Evolutionary conservation across 305 asterid species (phyloP).

Genomic region (Fraxinus greggii): DNA sequence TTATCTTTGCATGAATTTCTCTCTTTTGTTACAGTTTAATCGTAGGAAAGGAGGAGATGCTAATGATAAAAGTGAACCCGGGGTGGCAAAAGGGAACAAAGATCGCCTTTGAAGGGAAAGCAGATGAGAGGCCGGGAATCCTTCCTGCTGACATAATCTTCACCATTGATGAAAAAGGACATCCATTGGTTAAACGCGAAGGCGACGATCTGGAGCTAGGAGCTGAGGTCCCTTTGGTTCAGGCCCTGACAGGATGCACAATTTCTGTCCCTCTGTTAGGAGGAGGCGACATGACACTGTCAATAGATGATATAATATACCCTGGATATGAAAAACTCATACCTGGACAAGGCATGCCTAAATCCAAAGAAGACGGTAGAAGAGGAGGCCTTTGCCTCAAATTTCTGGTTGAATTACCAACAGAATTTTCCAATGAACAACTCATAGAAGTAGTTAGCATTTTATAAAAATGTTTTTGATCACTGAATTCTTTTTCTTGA

Average conservation of each 20-base stretch:
- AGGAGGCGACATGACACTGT: slow-evolving; percentile 57
- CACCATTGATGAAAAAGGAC: slow-evolving; percentile 68
- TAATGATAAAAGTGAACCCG: slow-evolving; percentile 68
- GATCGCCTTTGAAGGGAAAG: slow-evolving; percentile 90
- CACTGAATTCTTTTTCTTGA: slow-evolving; percentile 12
- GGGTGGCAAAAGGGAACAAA: slow-evolving; percentile 92
- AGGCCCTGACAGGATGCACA: slow-evolving; percentile 82
- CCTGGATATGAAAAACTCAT: slow-evolving; percentile 72
- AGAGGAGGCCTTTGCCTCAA: slow-evolving; percentile 82
- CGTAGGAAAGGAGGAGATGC: slow-evolving; percentile 64
- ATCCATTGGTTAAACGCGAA: slow-evolving; percentile 56
- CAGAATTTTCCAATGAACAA: slow-evolving; percentile 54
- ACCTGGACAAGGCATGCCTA: slow-evolving; percentile 84
- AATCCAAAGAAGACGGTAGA: slow-evolving; percentile 37
- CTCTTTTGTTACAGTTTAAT: slow-evolving; percentile 45
- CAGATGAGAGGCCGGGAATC: slow-evolving; percentile 80
- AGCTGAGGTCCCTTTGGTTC: slow-evolving; percentile 71
- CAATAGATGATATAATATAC: slow-evolving; percentile 57
- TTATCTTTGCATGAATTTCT: background rate
- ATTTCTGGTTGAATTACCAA: slow-evolving; percentile 69
- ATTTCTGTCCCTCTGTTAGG: slow-evolving; percentile 67
- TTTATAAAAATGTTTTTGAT: slow-evolving; percentile 47
- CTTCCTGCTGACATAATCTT: slow-evolving; percentile 84
- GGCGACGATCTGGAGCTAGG: slow-evolving; percentile 81
- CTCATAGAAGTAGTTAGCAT: slow-evolving; percentile 50